These are phyloP conservation scores for Quercus berberidifolia DNA, from an alignment of 306 rosid genomes.

Conservation along the genomic window DNA sequence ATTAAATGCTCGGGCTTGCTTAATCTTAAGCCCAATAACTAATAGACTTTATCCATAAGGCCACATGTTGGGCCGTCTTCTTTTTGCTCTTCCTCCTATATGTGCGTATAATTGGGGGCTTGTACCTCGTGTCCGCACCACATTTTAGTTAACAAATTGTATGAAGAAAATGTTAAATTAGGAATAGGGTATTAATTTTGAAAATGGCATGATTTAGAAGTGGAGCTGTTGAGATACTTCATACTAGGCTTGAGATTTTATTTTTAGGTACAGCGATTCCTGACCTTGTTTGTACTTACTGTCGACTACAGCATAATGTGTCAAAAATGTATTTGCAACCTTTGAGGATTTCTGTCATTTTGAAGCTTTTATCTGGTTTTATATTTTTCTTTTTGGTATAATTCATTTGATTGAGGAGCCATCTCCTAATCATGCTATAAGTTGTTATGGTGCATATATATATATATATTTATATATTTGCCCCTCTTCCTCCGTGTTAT, in stretches of 20 bases:
- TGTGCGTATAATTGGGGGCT: too few relatives aligned
- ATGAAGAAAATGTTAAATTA: not conserved
- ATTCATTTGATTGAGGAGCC: not conserved
- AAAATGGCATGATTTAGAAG: not conserved
- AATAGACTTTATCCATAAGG: too few relatives aligned
- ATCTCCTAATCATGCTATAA: not conserved
- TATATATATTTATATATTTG: too few relatives aligned
- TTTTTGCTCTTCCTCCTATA: too few relatives aligned
- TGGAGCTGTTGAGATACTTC: not conserved
- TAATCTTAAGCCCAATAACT: too few relatives aligned
- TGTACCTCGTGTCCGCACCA: not conserved
- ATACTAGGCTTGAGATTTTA: not conserved
- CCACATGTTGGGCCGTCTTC: too few relatives aligned
- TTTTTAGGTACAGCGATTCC: not conserved
- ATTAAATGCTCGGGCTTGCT: too few relatives aligned
- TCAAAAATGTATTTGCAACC: not conserved
- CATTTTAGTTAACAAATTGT: not conserved
- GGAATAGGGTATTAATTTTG: not conserved
- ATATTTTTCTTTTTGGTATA: slow-evolving; percentile 21
- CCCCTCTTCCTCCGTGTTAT: not conserved
- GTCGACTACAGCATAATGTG: not conserved
- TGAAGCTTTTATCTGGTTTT: not conserved
- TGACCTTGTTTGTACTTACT: not conserved
- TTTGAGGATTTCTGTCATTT: not conserved
- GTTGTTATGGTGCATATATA: not conserved